phyloP scores from a whole-genome alignment of 257 asterid genomes.

The Gynochthodes officinalis region DNA sequence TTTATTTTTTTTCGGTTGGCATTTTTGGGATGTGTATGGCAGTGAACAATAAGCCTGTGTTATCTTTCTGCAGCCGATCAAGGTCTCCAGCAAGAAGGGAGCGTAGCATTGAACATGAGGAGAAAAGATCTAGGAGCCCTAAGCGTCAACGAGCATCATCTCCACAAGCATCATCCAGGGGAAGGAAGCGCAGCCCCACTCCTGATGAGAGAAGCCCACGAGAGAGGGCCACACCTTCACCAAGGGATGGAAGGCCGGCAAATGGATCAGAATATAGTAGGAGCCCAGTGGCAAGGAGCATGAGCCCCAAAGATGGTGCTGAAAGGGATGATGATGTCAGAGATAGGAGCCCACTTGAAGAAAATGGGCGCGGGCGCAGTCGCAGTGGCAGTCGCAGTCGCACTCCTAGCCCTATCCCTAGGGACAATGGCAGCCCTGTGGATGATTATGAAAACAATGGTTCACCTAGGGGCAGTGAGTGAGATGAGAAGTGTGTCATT shows the following conservation, averaged over 20 bases:
- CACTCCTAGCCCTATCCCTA: constrained; percentile 34
- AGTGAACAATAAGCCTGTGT: neutral
- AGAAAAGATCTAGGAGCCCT: constrained; percentile 53
- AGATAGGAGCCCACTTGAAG: constrained; percentile 42
- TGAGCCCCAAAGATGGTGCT: constrained; percentile 34
- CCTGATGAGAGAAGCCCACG: constrained; percentile 49
- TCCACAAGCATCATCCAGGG: constrained; percentile 41
- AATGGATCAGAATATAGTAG: constrained; percentile 39
- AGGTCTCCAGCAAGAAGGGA: constrained; percentile 51
- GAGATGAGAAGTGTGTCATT: neutral
- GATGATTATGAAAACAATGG: constrained; percentile 36
- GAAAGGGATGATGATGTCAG: constrained; percentile 26
- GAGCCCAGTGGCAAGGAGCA: constrained; percentile 30
- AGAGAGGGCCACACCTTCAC: constrained; percentile 40
- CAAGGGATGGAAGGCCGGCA: constrained; percentile 32
- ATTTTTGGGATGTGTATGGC: neutral
- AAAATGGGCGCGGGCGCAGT: constrained; percentile 35
- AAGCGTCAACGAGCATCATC: constrained; percentile 35
- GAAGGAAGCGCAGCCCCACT: constrained; percentile 36
- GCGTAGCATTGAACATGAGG: constrained; percentile 37
- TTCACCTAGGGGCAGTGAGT: constrained; percentile 52
- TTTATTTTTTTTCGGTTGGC: too few relatives aligned
- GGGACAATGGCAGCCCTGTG: constrained; percentile 33
- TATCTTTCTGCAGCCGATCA: constrained; percentile 38
- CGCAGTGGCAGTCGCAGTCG: too few relatives aligned